Percentiles rank a stretch among this genome's conserved stretches.
These are phyloP conservation scores for Pulveroboletus frians DNA, from an alignment of 768 basidiomycete genomes.

Conservation along the genomic window DNA sequence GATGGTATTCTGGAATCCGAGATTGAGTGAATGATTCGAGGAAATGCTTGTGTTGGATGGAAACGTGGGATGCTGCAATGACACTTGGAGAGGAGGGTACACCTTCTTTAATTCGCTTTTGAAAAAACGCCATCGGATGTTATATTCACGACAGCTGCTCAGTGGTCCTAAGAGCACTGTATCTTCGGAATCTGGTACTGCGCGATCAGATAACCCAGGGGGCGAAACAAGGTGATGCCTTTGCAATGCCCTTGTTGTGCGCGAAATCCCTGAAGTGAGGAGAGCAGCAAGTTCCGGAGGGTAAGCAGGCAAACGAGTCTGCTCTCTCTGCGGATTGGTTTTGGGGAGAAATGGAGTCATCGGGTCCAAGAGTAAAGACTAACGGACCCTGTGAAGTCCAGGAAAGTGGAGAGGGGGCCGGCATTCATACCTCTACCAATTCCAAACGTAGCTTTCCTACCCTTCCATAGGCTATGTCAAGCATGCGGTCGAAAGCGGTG, in stretches of 20 bases:
- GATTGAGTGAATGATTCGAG: conserved; percentile 26
- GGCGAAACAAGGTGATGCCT: conserved; percentile 42
- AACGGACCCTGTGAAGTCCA: conserved; percentile 6
- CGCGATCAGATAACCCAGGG: conserved; percentile 51
- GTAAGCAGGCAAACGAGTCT: conserved; percentile 60
- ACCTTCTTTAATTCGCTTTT: conserved; percentile 49
- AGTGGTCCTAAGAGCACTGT: conserved; percentile 56
- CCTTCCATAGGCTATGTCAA: conserved; percentile 72
- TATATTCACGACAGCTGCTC: conserved; percentile 70
- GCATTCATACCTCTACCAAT: conserved; percentile 49
- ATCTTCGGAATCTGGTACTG: conserved; percentile 53
- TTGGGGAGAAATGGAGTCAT: conserved; percentile 35
- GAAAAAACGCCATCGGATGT: conserved; percentile 67
- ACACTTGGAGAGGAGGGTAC: conserved; percentile 54
- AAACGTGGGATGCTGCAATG: conserved; percentile 17
- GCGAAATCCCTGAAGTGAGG: conserved; percentile 49
- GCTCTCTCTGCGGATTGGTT: conserved; percentile 48
- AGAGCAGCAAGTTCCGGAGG: conserved; percentile 58
- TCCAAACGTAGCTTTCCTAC: conserved; percentile 68
- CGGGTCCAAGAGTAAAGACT: conserved; percentile 57
- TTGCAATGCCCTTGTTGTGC: conserved; percentile 41
- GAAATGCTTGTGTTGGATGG: conserved; percentile 8
- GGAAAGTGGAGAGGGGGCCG: neutral
- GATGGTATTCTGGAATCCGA: conserved; percentile 40
- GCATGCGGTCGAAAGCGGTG: conserved; percentile 50